These are phyloP conservation scores for Extremus antarcticus DNA, from an alignment of 495 filamentous ascomycete genomes.

Conservation along the genomic window DNA sequence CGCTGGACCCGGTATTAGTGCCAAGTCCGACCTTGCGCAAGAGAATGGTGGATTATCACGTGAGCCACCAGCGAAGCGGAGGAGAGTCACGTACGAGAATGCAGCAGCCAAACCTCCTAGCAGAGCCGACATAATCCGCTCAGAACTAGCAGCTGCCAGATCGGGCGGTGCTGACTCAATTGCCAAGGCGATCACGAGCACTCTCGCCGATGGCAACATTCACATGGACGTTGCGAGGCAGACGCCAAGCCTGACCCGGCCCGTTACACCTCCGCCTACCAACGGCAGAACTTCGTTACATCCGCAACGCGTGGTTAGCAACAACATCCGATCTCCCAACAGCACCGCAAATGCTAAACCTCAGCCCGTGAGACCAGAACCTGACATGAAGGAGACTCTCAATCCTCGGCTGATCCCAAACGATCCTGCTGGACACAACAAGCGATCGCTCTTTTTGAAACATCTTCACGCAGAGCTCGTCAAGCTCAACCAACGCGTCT, in stretches of 20 bases:
- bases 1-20: too few relatives aligned
- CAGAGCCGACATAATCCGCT: constrained; percentile 12
- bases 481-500: constrained; percentile 53
- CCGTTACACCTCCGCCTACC: constrained; percentile 35
- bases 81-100: constrained; percentile 14
- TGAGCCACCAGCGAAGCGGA: constrained; percentile 13
- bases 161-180: neutral
- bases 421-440: constrained; percentile 58
- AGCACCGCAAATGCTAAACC: neutral
- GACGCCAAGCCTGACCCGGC: constrained; percentile 15
- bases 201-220: neutral
- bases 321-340: constrained; percentile 3
- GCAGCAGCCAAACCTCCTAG: constrained; percentile 11
- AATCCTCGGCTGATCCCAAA: constrained; percentile 72
- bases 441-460: constrained; percentile 54
- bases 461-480: constrained; percentile 63
- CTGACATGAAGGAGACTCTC: constrained; percentile 2
- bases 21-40: too few relatives aligned
- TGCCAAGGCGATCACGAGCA: neutral
- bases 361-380: neutral
- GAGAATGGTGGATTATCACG: neutral
- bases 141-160: neutral
- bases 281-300: neutral
- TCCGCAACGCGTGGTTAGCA: constrained; percentile 12
- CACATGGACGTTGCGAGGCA: neutral